Evolutionary conservation across 2,329 filamentous ascomycete genomes (phyloP), one percentile per base, ranked within the genome.

Genomic region (Aspergillus cejpii): DNA sequence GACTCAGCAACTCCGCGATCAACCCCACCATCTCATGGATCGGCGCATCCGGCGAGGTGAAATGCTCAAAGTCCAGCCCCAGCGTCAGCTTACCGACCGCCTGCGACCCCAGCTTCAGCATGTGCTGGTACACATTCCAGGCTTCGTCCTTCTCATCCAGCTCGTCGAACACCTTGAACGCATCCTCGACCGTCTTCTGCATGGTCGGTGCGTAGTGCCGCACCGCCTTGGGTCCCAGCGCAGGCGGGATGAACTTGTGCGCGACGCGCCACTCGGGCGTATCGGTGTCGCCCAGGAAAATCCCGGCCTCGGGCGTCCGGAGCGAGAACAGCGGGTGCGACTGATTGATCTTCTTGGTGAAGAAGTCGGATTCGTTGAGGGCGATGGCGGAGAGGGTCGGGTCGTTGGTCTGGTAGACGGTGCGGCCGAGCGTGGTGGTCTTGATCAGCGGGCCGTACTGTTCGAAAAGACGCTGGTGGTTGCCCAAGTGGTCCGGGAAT

Each of bases 211-310:
- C 72, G 48, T 83, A 82, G 52, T 82, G 79, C 1, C 75, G 67
- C 3, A 83, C 77, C 0, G 79, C 79, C 55, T 79, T 80, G 24
- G 79, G 78, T 0, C 73, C 73, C 8, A 83, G 64, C 0, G 77
- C 74, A 0, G 80, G 78, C 0, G 79, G 77, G 0, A 83, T 52
- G 59, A 81, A 83, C 57, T 83, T 83, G 66, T 83, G 80, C 0
- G 74, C 72, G 0, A 72, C 43, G 33, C 57, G 63, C 61, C 62
- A 67, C 40, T 59, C 54, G 0, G 54, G 51, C 0, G 64, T 64
- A 26, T 66, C 45, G 4, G 61, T 65, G 38, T 66, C 64, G 4
- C 58, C 57, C 0, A 65, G 43, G 45, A 66, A 66, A 20, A 66
- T 47, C 6, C 59, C 59, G 1, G 63, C 64, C 1, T 48, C 28